phyloP scores from a whole-genome alignment of 2,329 filamentous ascomycete species.

The Phaeosphaeriaceae sp. region DNA sequence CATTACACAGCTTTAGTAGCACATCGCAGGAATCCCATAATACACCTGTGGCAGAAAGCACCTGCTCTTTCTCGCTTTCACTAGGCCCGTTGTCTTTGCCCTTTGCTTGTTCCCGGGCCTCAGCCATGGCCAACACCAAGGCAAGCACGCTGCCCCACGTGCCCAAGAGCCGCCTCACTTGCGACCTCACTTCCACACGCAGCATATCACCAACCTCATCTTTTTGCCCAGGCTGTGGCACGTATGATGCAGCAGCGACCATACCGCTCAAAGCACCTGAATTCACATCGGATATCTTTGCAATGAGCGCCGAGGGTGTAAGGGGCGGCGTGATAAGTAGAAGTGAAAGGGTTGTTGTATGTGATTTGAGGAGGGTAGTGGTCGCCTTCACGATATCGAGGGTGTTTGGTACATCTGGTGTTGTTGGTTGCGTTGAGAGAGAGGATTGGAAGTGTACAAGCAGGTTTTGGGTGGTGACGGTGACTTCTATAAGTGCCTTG shows the following conservation, averaged over 20 bases:
- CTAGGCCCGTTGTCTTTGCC: conserved; percentile 27
- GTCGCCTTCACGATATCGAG: conserved; percentile 75
- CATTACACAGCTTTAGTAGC: conserved; percentile 66
- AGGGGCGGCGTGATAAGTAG: conserved; percentile 87
- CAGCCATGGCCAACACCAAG: conserved; percentile 66
- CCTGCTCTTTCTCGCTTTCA: conserved; percentile 49
- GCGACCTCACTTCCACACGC: conserved; percentile 66
- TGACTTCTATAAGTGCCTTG: conserved; percentile 39
- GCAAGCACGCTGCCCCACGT: conserved; percentile 68
- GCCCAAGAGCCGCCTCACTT: conserved; percentile 65
- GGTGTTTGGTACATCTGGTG: conserved; percentile 47
- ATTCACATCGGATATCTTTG: conserved; percentile 74
- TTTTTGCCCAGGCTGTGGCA: conserved; percentile 17
- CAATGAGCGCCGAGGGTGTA: conserved; percentile 75
- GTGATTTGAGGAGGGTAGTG: conserved; percentile 75
- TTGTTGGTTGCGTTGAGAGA: conserved; percentile 27
- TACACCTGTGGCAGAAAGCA: conserved; percentile 71
- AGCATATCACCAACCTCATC: conserved; percentile 54
- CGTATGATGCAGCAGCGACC: conserved; percentile 60
- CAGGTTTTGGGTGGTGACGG: conserved; percentile 45
- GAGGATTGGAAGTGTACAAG: conserved; percentile 46
- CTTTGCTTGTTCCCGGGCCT: conserved; percentile 48
- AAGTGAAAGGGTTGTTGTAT: conserved; percentile 86
- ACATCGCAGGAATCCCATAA: conserved; percentile 86
- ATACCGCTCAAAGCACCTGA: conserved; percentile 75